Percentiles rank a stretch among this genome's conserved stretches.
phyloP scores from a whole-genome alignment of 108 stramenopile genomes.

The Aureococcus anophagefferens region DNA sequence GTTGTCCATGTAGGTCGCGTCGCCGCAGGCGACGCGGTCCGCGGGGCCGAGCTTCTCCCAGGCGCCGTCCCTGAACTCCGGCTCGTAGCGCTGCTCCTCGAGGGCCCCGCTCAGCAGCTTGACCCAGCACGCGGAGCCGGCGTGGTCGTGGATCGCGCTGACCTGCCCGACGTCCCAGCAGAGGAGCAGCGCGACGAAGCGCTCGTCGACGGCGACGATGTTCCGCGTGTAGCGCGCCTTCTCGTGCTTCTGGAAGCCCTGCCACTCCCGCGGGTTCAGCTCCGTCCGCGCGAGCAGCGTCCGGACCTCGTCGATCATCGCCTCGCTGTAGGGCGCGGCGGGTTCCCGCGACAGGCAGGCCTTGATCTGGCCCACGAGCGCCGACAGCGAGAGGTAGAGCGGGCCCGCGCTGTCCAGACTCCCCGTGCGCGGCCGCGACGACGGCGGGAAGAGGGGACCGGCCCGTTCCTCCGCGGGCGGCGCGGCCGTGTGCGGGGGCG shows the following conservation, averaged over 20 bases:
- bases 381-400: no score
- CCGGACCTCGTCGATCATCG: neutral
- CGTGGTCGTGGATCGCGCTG: conserved; percentile 11
- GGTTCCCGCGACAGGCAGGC: neutral
- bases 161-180: conserved; percentile 11
- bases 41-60: neutral
- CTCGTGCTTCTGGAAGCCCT: neutral
- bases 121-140: conserved; percentile 11
- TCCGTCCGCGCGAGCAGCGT: neutral
- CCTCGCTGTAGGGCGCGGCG: neutral
- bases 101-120: conserved; percentile 7
- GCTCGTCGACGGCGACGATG: conserved; percentile 10
- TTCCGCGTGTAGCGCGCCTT: conserved; percentile 11
- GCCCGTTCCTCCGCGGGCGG: no score
- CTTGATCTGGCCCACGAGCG: no score
- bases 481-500: no score
- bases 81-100: conserved; percentile 7
- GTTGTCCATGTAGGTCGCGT: conserved; percentile 11
- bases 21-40: neutral
- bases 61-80: neutral
- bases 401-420: no score
- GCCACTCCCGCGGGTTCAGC: neutral
- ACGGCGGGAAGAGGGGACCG: no score
- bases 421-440: no score
- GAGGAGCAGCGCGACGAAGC: conserved; percentile 11